Base-by-base conservation (phyloP, 352 stramenopile genomes). In the Pythium phragmitis region DNA sequence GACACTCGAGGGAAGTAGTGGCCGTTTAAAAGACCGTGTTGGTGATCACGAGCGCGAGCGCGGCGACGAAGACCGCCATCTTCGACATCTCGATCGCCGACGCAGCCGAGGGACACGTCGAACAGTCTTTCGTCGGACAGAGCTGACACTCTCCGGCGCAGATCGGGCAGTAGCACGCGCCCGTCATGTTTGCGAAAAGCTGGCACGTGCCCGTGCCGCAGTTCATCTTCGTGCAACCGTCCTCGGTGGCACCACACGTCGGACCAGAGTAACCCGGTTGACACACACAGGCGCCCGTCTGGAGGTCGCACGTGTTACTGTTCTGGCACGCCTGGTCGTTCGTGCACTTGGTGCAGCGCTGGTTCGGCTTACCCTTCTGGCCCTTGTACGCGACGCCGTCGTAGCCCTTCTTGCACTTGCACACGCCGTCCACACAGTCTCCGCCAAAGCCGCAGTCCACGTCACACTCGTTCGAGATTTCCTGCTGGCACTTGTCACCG, bases 401-500 rank as follows among this genome's bases (percentile, higher is more conserved):
- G 41, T 68, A 86, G 4, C 75, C 75, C 21, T 70, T 71, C 33
- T 79, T 80, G 42, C 77, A 86, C 41, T 72, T 70, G 39, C 77
- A 86, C 33, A 65, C 26, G 14, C 73, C 73, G 28, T 76, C 62
- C 2, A 82, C 73, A 28, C 77, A 86, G 58, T 78, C 73, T 28
- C 75, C 77, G 12, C 77, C 77, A 19, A 70, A 26, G 17, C 77
- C 77, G 46, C 77, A 86, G 68, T 86, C 77, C 9, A 86, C 77
- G 42, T 86, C 77, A 49, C 77, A 86, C 45, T 71, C 66, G n/a
- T 62, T 76, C 28, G 65, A 74, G 9, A 68, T 66, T 7, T 77
- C 74, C 36, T 78, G 71, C 63, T 86, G 65, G 58, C 77, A 86
- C 65, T 81, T 79, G 30, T 69, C 60, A 13, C 77, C 77, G 0